Conservation (phyloP, 306 rosid genomes). For the Medicago truncatula region DNA sequence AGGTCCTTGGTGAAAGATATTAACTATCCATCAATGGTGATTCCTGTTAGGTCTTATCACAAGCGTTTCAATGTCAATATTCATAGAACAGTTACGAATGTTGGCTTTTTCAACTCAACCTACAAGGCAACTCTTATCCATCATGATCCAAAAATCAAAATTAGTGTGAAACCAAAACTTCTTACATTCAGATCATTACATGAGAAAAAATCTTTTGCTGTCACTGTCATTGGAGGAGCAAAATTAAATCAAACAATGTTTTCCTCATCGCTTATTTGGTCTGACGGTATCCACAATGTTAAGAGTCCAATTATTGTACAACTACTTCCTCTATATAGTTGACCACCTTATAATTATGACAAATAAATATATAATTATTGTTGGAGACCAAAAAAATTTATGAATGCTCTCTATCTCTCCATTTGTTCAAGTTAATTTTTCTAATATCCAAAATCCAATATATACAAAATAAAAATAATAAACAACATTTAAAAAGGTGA, state of each 20-base stretch:
- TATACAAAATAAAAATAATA: too few species aligned
- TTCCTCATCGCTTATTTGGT: constrained; percentile 6
- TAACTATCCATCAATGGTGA: constrained; percentile 5
- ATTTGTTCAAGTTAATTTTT: too few species aligned
- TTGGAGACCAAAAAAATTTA: too few species aligned
- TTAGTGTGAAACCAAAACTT: not conserved
- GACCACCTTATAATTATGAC: not conserved
- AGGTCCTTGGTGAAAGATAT: not conserved
- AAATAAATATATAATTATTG: not conserved
- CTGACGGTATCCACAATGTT: not conserved
- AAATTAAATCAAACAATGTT: not conserved
- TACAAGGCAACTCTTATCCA: not conserved
- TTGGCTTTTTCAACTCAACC: not conserved
- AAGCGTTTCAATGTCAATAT: not conserved
- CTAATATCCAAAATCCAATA: too few species aligned
- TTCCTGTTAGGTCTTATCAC: not conserved
- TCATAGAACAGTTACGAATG: constrained; percentile 15
- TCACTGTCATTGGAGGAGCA: not conserved
- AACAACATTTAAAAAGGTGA: too few species aligned
- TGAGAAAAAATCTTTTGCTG: constrained; percentile 11
- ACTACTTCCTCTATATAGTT: not conserved
- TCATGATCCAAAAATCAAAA: not conserved
- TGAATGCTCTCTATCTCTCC: too few species aligned
- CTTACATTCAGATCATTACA: not conserved
- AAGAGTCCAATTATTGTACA: not conserved